These are phyloP conservation scores for Naganishia albida DNA, from an alignment of 1,284 basidiomycete species.

Conservation along the genomic window DNA sequence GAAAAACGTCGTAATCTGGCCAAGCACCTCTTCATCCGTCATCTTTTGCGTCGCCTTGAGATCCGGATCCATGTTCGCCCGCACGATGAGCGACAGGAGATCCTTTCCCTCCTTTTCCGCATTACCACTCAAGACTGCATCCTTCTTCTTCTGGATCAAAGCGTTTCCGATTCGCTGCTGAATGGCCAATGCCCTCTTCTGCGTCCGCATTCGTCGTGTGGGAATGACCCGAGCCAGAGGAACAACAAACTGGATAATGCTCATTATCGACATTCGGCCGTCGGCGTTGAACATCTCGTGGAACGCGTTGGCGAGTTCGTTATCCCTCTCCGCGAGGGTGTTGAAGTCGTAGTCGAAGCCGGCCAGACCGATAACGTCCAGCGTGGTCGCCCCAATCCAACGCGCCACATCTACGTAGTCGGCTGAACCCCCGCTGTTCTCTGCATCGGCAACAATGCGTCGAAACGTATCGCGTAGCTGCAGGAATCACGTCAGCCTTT, in stretches of 20 bases:
- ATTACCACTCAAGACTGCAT: slow-evolving; percentile 43
- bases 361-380: slow-evolving; percentile 71
- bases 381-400: slow-evolving; percentile 65
- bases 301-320: slow-evolving; percentile 64
- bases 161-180: slow-evolving; percentile 38
- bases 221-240: not conserved
- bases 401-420: slow-evolving; percentile 60
- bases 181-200: slow-evolving; percentile 13
- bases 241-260: slow-evolving; percentile 3
- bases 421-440: slow-evolving; percentile 6
- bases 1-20: slow-evolving; percentile 76
- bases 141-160: slow-evolving; percentile 61
- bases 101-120: slow-evolving; percentile 44
- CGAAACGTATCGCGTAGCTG: slow-evolving; percentile 32
- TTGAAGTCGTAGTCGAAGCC: slow-evolving; percentile 69
- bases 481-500: not conserved
- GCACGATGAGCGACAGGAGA: slow-evolving; percentile 59
- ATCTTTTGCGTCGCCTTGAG: slow-evolving; percentile 61
- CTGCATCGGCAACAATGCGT: slow-evolving; percentile 35
- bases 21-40: slow-evolving; percentile 66
- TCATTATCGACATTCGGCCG: slow-evolving; percentile 2
- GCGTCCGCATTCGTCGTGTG: slow-evolving; percentile 14
- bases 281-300: slow-evolving; percentile 60
- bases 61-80: slow-evolving; percentile 63
- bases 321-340: slow-evolving; percentile 51